phyloP scores from a whole-genome alignment of 2,329 filamentous ascomycete genomes.

The Ophiostoma sp. region DNA sequence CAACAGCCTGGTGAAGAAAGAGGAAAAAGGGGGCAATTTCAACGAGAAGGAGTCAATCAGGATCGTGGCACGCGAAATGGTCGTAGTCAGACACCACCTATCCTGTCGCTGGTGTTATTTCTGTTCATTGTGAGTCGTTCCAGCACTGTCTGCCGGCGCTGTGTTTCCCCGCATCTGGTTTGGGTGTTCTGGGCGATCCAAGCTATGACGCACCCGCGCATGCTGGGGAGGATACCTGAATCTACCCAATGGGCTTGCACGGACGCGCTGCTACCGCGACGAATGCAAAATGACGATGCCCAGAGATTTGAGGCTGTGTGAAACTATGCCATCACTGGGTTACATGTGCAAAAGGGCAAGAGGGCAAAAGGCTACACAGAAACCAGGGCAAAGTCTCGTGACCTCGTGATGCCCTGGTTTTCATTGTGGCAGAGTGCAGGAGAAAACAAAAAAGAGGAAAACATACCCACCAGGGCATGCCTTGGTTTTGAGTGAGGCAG shows the following conservation, averaged over 20 bases:
- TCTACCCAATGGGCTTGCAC: slow-evolving; percentile 3
- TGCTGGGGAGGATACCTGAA: background rate
- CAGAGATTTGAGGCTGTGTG: background rate
- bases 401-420: background rate
- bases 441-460: background rate
- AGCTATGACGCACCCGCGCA: background rate
- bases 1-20: background rate
- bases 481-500: background rate
- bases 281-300: slow-evolving; percentile 14
- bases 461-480: background rate
- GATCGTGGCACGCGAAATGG: background rate
- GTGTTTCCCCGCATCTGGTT: slow-evolving; percentile 1
- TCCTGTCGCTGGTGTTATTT: background rate
- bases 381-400: background rate
- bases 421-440: background rate
- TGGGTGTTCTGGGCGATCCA: background rate
- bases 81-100: slow-evolving; percentile 16
- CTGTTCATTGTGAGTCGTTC: background rate
- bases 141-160: background rate
- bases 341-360: background rate
- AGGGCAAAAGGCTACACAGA: background rate
- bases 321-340: background rate
- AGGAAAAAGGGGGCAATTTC: background rate
- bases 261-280: background rate
- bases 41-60: background rate